These are phyloP conservation scores for Ampelocalamus luodianensis DNA, from an alignment of 176 grass and related monocot genomes.

Conservation along the genomic window DNA sequence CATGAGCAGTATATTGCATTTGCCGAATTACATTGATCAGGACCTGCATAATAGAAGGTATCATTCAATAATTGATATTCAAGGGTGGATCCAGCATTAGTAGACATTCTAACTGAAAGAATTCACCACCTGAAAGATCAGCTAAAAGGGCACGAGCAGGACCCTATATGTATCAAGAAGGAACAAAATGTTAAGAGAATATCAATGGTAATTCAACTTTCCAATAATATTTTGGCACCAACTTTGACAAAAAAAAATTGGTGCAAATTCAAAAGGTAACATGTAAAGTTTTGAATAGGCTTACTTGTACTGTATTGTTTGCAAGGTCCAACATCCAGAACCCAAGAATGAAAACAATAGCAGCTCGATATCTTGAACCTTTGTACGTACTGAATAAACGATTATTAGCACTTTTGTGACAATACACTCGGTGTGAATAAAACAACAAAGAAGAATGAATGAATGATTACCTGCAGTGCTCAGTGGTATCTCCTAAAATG, in stretches of 20 bases:
- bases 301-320: conserved; percentile 98
- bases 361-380: conserved; percentile 83
- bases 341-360: conserved; percentile 81
- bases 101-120: neutral
- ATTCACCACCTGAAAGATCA: conserved; percentile 86
- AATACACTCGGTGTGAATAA: neutral
- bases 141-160: conserved; percentile 92
- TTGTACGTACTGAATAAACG: conserved; percentile 68
- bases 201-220: neutral
- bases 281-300: conserved; percentile 36
- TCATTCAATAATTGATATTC: neutral
- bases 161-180: conserved; percentile 58
- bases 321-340: conserved; percentile 99
- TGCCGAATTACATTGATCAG: conserved; percentile 91
- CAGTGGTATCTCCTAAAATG: conserved; percentile 86
- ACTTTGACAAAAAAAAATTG: conserved; percentile 6
- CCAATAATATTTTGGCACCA: neutral
- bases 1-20: conserved; percentile 99
- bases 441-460: neutral
- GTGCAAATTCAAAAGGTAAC: neutral
- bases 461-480: conserved; percentile 77
- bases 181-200: conserved; percentile 18
- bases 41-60: conserved; percentile 49
- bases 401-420: conserved; percentile 29
- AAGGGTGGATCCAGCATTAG: conserved; percentile 1